Evolutionary conservation across 495 filamentous ascomycete genomes (phyloP).

Genomic region (Hyaloscypha hepaticicola): DNA sequence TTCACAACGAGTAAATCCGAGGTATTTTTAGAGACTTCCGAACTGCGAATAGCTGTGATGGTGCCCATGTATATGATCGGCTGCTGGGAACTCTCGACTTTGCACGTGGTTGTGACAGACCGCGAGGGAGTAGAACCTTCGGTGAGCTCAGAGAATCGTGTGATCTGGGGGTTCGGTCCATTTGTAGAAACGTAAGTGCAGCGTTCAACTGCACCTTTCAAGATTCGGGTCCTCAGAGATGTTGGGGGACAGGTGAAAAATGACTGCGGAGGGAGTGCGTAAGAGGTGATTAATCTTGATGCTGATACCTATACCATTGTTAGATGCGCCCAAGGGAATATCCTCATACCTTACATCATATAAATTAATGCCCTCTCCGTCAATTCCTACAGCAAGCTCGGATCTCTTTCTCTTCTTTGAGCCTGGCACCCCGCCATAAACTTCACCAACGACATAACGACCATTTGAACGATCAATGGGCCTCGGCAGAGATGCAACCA

Average conservation of each 20-base stretch:
- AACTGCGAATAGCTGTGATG: constrained; percentile 5
- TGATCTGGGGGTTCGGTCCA: constrained; percentile 40
- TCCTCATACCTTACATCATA: constrained; percentile 70
- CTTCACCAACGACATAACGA: constrained; percentile 64
- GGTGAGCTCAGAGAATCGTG: constrained; percentile 52
- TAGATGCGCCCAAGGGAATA: constrained; percentile 73
- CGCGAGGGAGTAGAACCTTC: not conserved
- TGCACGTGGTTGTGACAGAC: constrained; percentile 14
- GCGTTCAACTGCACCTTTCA: constrained; percentile 55
- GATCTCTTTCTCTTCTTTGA: constrained; percentile 79
- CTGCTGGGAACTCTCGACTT: constrained; percentile 18
- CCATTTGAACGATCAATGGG: constrained; percentile 61
- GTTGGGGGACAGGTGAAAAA: constrained; percentile 74
- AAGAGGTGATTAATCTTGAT: constrained; percentile 78
- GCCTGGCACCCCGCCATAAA: constrained; percentile 64
- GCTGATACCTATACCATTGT: constrained; percentile 62
- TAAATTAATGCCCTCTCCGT: constrained; percentile 88
- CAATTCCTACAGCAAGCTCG: constrained; percentile 81
- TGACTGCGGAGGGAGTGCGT: constrained; percentile 79
- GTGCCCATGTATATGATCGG: constrained; percentile 25
- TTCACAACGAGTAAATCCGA: constrained; percentile 37
- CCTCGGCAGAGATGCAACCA: constrained; percentile 64
- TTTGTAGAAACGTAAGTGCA: constrained; percentile 66
- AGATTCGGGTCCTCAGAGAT: constrained; percentile 64
- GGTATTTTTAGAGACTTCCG: not conserved